Base-by-base conservation (phyloP, 352 stramenopile genomes). In the Pythium utonaiense region DNA sequence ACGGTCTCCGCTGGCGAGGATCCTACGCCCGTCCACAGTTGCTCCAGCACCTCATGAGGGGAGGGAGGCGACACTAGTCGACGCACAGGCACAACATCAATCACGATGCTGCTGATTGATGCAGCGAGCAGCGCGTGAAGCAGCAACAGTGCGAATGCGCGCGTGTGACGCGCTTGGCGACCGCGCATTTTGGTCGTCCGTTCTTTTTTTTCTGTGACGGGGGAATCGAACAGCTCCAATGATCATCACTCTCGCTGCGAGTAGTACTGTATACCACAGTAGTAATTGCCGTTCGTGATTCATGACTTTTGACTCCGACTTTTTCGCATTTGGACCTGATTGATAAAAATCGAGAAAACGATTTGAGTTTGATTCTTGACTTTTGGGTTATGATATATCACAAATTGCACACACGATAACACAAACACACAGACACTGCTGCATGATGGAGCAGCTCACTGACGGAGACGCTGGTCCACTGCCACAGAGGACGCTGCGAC, bases 1-100 rank as follows among this genome's bases (percentile, higher is more conserved):
- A 61, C 24, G 25, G 24, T 21, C 21, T 61, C 54, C 14, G 24
- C 22, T 25, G 53, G 7, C 5, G 41, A 22, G 22, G 53, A 53
- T 9, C 12, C 6, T 2, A 30, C 9, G 54, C 51, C 41, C 27
- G 30, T 53, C 54, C 54, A 61, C 41, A 42, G 54, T 42, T 61
- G 54, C 54, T 40, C 24, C 0, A 60, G 41, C 16, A 42, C 6
- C n/a, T 51, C 53, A 28, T 60, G 38, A 9, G 40, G 25, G 24
- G 53, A 51, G 28, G 40, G 12, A 2, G 27, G 10, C 24, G 36
- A 17, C 5, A 28, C 16, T 10, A 60, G 53, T 52, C 24, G 53
- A 19, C 52, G 40, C 53, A 50, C 36, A 9, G 53, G 53, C 53
- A 42, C 50, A 28, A 60, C 53, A 42, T 42, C 25, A 12, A 60